Base-by-base conservation (phyloP, 768 basidiomycete species). In the Xerocomellus intermedius region DNA sequence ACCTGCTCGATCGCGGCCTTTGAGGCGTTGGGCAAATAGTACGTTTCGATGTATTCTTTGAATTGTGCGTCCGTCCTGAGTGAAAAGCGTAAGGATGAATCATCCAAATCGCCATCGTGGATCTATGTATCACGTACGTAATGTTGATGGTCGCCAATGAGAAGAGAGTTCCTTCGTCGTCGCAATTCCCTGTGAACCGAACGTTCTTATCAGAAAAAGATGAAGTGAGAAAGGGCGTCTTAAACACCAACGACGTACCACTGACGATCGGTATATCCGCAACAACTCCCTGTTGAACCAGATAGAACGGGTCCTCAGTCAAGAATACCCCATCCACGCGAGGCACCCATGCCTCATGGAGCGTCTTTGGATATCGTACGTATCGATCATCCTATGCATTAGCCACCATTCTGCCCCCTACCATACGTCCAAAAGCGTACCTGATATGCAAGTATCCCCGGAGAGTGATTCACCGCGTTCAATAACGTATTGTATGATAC, bases 111-210 rank as follows among this genome's bases (percentile, higher is more conserved):
- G 5, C 35, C 30, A 28, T 30, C 6, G 7, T 13, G 16, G 2
- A 30, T 30, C 8, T 30, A 3, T 35, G 21, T 4, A 4, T 5
- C 14, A 4, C 47, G n/a, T 14, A 38, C 47, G 36, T 48, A 14
- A 38, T 7, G 8, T 37, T 48, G 12, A n/a, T 1, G 10, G 22
- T 19, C 7, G 17, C 8, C 3, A 48, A 24, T 1, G 21, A 71
- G 60, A 82, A 82, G 0, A 79, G 26, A 0, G 76, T 76, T 52
- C 75, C 77, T 55, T 77, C 76, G 35, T 79, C 77, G 45, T 78
- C 75, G 30, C 68, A 69, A 45, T 73, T 64, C 1, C 78, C 77
- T n/a, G 26, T 62, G 26, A 14, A 19, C 9, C 26, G 8, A 19
- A n/a, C 12, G 4, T 0, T 39, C 10, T 12, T n/a, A 26, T 46